A percentile compares a stretch with the other conserved stretches of the same genome.
Evolutionary conservation across 2,329 filamentous ascomycete genomes (phyloP).

Genomic region (Exophiala alcalophila): DNA sequence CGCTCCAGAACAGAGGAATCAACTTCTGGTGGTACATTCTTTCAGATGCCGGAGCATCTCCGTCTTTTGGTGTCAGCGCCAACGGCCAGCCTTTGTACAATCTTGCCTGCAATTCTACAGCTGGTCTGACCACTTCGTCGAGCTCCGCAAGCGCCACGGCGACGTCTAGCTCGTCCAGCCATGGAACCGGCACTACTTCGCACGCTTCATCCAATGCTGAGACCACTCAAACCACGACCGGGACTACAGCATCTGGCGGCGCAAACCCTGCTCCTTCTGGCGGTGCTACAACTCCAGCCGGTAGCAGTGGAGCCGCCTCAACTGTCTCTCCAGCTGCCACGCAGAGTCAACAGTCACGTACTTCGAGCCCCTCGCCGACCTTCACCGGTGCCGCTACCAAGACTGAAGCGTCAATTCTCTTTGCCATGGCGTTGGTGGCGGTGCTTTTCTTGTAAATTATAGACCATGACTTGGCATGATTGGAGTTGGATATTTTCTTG

Average conservation of each 20-base stretch:
- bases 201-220: not conserved
- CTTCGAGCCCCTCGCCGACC: slow-evolving; percentile 3
- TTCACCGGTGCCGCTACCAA: slow-evolving; percentile 20
- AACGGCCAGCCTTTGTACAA: slow-evolving; percentile 39
- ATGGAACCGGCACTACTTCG: slow-evolving; percentile 1
- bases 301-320: not conserved
- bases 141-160: slow-evolving; percentile 3
- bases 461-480: too few species aligned
- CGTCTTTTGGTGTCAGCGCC: slow-evolving; percentile 40
- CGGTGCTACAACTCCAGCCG: not conserved
- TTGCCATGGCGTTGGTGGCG: slow-evolving; percentile 14
- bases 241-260: slow-evolving; percentile 2
- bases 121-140: slow-evolving; percentile 14
- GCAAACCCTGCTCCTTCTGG: slow-evolving; percentile 2
- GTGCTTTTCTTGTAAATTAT: slow-evolving; percentile 17
- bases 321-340: slow-evolving; percentile 2
- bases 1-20: slow-evolving; percentile 53
- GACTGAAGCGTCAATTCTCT: slow-evolving; percentile 16
- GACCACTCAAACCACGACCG: slow-evolving; percentile 3
- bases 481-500: too few species aligned
- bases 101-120: slow-evolving; percentile 35
- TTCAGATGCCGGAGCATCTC: slow-evolving; percentile 36
- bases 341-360: not conserved
- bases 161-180: slow-evolving; percentile 1
- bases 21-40: slow-evolving; percentile 47